A percentile compares a stretch with the other conserved stretches of the same genome.
These are phyloP conservation scores for Monosporozyma aquatica DNA, from an alignment of 805 yeast species.

Conservation along the genomic window DNA sequence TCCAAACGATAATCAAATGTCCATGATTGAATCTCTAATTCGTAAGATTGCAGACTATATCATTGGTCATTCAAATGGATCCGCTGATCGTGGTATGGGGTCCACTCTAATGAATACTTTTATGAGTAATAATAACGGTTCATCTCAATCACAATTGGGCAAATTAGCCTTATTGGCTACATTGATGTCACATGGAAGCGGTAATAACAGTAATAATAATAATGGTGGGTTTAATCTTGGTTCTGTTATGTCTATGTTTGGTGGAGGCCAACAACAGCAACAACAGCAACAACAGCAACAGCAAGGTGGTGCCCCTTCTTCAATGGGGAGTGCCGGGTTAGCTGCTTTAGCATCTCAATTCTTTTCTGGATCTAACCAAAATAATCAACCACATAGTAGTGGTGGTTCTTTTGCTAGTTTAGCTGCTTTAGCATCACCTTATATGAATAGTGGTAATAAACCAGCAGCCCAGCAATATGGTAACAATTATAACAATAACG, in stretches of 20 bases:
- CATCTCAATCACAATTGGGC: constrained; percentile 23
- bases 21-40: constrained; percentile 20
- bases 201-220: constrained; percentile 5
- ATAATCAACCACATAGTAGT: constrained; percentile 6
- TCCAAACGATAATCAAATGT: constrained; percentile 18
- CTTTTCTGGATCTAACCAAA: constrained; percentile 13
- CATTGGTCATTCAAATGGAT: constrained; percentile 8
- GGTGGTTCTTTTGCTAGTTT: constrained; percentile 14
- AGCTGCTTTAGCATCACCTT: constrained; percentile 16
- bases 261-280: constrained; percentile 2
- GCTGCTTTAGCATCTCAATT: constrained; percentile 23
- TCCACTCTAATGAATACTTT: constrained; percentile 17
- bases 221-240: constrained; percentile 16
- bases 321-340: constrained; percentile 17
- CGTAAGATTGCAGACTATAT: constrained; percentile 15
- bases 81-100: constrained; percentile 14
- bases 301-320: constrained; percentile 3
- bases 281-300: too few species aligned
- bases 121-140: constrained; percentile 16
- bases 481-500: too few species aligned
- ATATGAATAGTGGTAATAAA: constrained; percentile 6
- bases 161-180: constrained; percentile 24
- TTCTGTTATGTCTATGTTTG: constrained; percentile 19
- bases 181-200: constrained; percentile 13
- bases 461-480: not conserved